phyloP scores from a whole-genome alignment of 345 rosid species.

The Mallotus nudiflorus region DNA sequence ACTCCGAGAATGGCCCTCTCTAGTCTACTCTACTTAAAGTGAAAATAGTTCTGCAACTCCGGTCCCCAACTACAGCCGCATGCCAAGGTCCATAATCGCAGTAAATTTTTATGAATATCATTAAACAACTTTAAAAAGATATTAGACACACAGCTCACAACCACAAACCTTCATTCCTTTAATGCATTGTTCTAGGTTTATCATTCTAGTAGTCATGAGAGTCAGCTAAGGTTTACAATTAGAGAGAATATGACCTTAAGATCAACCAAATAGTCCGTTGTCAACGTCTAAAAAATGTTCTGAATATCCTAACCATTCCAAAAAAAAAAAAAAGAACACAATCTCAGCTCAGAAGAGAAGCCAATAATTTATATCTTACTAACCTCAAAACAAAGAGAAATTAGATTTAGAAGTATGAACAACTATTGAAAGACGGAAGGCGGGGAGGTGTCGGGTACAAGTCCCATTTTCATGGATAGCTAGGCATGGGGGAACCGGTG shows the following conservation, averaged over 20 bases:
- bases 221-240: neutral
- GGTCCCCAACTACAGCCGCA: neutral
- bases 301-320: too few species aligned
- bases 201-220: neutral
- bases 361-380: neutral
- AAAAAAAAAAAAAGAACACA: too few species aligned
- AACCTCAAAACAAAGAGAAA: neutral
- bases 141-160: neutral
- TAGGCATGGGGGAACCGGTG: too few species aligned
- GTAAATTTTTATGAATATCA: neutral
- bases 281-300: neutral
- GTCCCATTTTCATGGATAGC: too few species aligned
- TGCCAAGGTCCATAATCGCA: neutral
- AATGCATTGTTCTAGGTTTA: neutral
- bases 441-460: too few species aligned
- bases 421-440: too few species aligned
- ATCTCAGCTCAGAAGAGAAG: too few species aligned
- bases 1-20: neutral
- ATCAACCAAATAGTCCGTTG: too few species aligned
- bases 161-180: neutral
- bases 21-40: too few species aligned
- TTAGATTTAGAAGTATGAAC: neutral
- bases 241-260: neutral
- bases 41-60: neutral
- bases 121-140: neutral